Percentiles rank a stretch among this genome's conserved stretches.
Evolutionary conservation across 1,284 basidiomycete genomes (phyloP).

Genomic region (Apiotrichum gamsii): DNA sequence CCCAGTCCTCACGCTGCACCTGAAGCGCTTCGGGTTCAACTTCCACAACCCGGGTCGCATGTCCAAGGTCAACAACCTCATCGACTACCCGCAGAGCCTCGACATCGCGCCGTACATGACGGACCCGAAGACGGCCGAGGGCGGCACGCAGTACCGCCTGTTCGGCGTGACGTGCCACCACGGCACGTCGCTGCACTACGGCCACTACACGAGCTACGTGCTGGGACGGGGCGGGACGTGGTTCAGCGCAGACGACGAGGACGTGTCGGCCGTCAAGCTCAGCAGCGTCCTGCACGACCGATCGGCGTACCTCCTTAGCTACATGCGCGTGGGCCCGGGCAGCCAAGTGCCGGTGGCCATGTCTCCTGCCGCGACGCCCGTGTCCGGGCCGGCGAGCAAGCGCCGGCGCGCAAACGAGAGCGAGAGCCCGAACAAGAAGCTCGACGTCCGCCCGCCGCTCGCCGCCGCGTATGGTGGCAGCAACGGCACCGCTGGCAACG

Average conservation of each 20-base stretch:
- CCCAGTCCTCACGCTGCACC: conserved; percentile 84
- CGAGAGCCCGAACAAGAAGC: conserved; percentile 49
- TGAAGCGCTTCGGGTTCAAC: conserved; percentile 74
- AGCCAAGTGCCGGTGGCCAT: neutral
- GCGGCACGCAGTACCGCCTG: conserved; percentile 73
- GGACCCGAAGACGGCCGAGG: too few relatives aligned
- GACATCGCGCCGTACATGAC: conserved; percentile 78
- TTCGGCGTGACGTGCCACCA: conserved; percentile 92
- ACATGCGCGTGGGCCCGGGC: conserved; percentile 55
- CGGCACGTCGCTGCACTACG: conserved; percentile 85
- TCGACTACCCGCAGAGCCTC: conserved; percentile 75
- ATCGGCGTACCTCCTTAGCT: conserved; percentile 91
- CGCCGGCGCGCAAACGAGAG: conserved; percentile 47
- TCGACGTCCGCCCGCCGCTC: neutral
- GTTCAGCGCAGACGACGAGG: conserved; percentile 93
- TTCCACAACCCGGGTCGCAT: conserved; percentile 54
- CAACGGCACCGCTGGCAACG: conserved; percentile 2
- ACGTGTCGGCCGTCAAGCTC: conserved; percentile 51
- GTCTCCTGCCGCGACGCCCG: neutral
- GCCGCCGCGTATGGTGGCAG: neutral
- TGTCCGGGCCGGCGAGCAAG: conserved; percentile 6
- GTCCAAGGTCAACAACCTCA: conserved; percentile 69
- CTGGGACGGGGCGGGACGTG: conserved; percentile 66
- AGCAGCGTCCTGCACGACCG: conserved; percentile 57
- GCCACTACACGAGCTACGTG: conserved; percentile 90